Evolutionary conservation across 2,329 filamentous ascomycete species (phyloP), one percentile per base, ranked within the genome.

Genomic region (Xylaria arbuscula): DNA sequence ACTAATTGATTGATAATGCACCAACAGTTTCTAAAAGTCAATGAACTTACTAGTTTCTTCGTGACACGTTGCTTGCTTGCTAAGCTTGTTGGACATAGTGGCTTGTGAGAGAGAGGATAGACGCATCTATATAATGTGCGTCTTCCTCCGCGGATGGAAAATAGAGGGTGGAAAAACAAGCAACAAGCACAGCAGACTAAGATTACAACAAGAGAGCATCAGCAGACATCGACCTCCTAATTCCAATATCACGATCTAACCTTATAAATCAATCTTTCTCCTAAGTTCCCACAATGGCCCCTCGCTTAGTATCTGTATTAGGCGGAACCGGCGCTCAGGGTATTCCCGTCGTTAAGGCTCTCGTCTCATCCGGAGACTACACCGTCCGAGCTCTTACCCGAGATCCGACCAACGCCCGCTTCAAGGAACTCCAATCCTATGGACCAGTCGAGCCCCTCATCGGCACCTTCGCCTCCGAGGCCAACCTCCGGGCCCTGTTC

Each of bases 391-490:
- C 38, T 28, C 42, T 64, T 5, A 64, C 61, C 9, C 51, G 61
- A 36, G 61, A 64, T 28, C 51, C 61, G 28, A 57, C 51, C n/a
- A 64, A 64, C 19, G 38, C 51, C n/a, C 61, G 61, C 13, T 64
- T 64, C 42, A 57, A 64, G 17, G 42, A 55, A 24, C 61, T 64
- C 15, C 61, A 64, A 64, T 64, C 61, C 11, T 57, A 57, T n/a
- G 51, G 61, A 32, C 51, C 54, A 28, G 61, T 64, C 40, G 61
- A 64, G 19, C 32, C 51, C 32, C 38, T 36, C 19, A 17, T 50
- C 13, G 61, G 61, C 28, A 64, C 61, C n/a, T 64, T 57, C 38
- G 61, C 61, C 28, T 64, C 51, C 15, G 61, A 64, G 22, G 11
- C 51, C 22, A 32, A 45, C n/a, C 61, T 64, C 15, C 61, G 42